Percentiles rank a stretch among this genome's conserved stretches.
Evolutionary conservation across 441 rosid genomes (phyloP).

Genomic region (Euphorbia schlechtendalii): DNA sequence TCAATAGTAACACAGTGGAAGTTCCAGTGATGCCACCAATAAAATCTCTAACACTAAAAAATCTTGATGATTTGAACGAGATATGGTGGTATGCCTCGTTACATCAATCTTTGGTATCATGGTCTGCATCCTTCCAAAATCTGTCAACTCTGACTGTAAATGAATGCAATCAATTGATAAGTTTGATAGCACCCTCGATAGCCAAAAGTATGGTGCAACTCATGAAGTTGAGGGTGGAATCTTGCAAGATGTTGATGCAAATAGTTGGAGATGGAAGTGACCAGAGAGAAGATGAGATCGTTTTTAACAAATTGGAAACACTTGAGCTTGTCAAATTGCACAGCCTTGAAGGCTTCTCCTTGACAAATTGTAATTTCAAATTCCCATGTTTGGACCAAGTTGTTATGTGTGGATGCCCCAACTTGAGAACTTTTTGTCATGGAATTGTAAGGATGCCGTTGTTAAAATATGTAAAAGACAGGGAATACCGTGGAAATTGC

Average conservation of each 20-base stretch:
- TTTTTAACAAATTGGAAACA: slow-evolving; percentile 1
- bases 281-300: too few relatives aligned
- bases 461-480: background rate
- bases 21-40: too few relatives aligned
- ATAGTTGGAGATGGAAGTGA: too few relatives aligned
- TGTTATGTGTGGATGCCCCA: background rate
- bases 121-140: too few relatives aligned
- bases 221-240: background rate
- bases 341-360: background rate
- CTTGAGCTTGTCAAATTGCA: background rate
- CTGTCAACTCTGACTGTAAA: too few relatives aligned
- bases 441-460: background rate
- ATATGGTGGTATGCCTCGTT: background rate
- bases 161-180: too few relatives aligned
- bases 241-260: too few relatives aligned
- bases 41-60: too few relatives aligned
- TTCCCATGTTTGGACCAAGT: background rate
- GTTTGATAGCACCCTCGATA: too few relatives aligned
- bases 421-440: background rate
- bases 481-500: background rate
- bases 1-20: too few relatives aligned
- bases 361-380: background rate
- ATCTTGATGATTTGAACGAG: too few relatives aligned
- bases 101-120: background rate
- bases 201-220: background rate